A percentile compares a stretch with the other conserved stretches of the same genome.
Evolutionary conservation across 345 rosid genomes (phyloP).

Genomic region (Eucalyptus curtisii): DNA sequence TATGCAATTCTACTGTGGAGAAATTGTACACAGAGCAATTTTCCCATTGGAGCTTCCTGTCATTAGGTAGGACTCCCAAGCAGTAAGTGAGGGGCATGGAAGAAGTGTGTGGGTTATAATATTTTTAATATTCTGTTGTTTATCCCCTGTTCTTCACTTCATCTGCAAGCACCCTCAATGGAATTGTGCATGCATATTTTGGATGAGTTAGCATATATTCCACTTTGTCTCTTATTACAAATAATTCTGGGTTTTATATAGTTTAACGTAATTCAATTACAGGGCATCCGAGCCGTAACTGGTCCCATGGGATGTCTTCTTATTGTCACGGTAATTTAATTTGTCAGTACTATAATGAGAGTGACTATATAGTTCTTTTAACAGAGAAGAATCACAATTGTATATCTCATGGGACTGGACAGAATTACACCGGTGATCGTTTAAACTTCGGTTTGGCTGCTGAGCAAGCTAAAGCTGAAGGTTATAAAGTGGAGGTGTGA

Average conservation of each 20-base stretch:
- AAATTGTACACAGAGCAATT: background rate
- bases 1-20: background rate
- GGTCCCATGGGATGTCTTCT: constrained; percentile 95
- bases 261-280: background rate
- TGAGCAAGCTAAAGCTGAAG: constrained; percentile 98
- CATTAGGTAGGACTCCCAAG: background rate
- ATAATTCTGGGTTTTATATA: background rate
- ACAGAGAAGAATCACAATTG: background rate
- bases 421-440: constrained; percentile 98
- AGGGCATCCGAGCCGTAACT: constrained; percentile 98
- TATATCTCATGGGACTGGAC: constrained; percentile 11
- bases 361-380: background rate
- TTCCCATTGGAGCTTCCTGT: background rate
- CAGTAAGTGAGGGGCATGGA: background rate
- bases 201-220: background rate
- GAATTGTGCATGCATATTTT: background rate
- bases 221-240: background rate
- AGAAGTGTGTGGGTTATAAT: background rate
- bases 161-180: background rate
- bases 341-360: background rate
- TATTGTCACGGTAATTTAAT: constrained; percentile 64
- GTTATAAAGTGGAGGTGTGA: constrained; percentile 83
- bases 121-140: background rate
- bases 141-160: background rate
- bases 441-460: constrained; percentile 98